phyloP scores from a whole-genome alignment of 805 yeast species.

The Wickerhamomyces ciferrii region DNA sequence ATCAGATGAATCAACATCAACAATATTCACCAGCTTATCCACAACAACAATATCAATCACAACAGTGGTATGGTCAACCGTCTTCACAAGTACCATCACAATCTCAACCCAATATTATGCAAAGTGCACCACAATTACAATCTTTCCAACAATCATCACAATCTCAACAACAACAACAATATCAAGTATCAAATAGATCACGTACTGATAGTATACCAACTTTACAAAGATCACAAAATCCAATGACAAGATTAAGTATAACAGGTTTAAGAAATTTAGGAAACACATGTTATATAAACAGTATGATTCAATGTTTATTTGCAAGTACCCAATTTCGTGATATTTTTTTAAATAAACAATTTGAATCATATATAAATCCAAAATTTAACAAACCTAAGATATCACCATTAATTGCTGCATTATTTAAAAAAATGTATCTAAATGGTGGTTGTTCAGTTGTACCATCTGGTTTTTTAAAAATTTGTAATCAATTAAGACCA shows the following conservation, averaged over 20 bases:
- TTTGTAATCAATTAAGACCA: slow-evolving; percentile 49
- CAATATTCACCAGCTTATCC: not conserved
- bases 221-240: slow-evolving; percentile 29
- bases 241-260: slow-evolving; percentile 39
- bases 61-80: not conserved
- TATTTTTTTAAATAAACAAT: slow-evolving; percentile 41
- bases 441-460: slow-evolving; percentile 60
- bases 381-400: slow-evolving; percentile 25
- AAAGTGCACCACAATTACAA: not conserved
- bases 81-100: not conserved
- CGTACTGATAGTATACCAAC: slow-evolving; percentile 26
- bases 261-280: slow-evolving; percentile 67
- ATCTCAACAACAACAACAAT: not conserved
- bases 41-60: slow-evolving; percentile 2
- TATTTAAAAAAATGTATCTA: slow-evolving; percentile 52
- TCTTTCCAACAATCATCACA: slow-evolving; percentile 4
- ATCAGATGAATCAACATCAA: not conserved
- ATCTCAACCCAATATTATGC: not conserved
- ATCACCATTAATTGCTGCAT: slow-evolving; percentile 45
- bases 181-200: not conserved
- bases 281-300: slow-evolving; percentile 72
- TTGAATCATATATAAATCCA: slow-evolving; percentile 35
- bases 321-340: slow-evolving; percentile 44
- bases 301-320: slow-evolving; percentile 67
- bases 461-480: slow-evolving; percentile 57